Percentiles rank a stretch among this genome's conserved stretches.
These are phyloP conservation scores for Cladophialophora carrionii DNA, from an alignment of 2,329 filamentous ascomycete genomes.

Conservation along the genomic window DNA sequence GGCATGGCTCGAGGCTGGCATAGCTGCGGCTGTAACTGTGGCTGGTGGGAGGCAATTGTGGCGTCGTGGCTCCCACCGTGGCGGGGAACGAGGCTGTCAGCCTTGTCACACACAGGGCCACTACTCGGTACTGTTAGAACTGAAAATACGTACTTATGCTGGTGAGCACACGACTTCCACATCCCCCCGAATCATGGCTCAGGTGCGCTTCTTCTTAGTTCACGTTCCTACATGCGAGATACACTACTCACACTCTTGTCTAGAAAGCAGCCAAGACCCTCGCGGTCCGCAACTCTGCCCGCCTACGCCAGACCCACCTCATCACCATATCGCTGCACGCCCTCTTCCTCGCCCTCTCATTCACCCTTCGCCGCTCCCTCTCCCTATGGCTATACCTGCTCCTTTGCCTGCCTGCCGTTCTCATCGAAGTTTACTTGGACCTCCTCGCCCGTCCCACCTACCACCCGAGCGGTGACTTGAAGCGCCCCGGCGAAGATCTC, in stretches of 20 bases:
- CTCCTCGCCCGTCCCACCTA: slow-evolving; percentile 77
- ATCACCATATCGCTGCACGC: slow-evolving; percentile 72
- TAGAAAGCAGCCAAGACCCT: slow-evolving; percentile 60
- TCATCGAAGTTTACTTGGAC: slow-evolving; percentile 86
- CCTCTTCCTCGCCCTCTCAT: slow-evolving; percentile 73
- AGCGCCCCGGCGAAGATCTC: slow-evolving; percentile 81
- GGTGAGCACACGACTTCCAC: not conserved
- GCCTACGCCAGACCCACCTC: slow-evolving; percentile 80
- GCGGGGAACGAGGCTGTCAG: slow-evolving; percentile 3
- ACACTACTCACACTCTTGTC: not conserved
- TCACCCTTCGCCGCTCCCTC: slow-evolving; percentile 64
- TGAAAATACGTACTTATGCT: not conserved
- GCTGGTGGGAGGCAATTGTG: not conserved
- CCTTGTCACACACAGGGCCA: too few species aligned
- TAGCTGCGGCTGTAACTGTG: not conserved
- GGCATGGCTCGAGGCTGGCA: slow-evolving; percentile 7
- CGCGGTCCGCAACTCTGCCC: slow-evolving; percentile 75
- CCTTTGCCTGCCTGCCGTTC: slow-evolving; percentile 72
- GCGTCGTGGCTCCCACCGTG: not conserved
- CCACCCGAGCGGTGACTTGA: slow-evolving; percentile 67
- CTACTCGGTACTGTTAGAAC: not conserved
- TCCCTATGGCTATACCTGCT: slow-evolving; percentile 69
- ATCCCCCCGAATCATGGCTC: not conserved
- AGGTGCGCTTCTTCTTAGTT: not conserved
- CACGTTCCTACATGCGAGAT: not conserved